Evolutionary conservation across 139 green algal genomes (phyloP), one percentile per base, ranked within the genome.

Genomic region (Chlamydomonas applanata): DNA sequence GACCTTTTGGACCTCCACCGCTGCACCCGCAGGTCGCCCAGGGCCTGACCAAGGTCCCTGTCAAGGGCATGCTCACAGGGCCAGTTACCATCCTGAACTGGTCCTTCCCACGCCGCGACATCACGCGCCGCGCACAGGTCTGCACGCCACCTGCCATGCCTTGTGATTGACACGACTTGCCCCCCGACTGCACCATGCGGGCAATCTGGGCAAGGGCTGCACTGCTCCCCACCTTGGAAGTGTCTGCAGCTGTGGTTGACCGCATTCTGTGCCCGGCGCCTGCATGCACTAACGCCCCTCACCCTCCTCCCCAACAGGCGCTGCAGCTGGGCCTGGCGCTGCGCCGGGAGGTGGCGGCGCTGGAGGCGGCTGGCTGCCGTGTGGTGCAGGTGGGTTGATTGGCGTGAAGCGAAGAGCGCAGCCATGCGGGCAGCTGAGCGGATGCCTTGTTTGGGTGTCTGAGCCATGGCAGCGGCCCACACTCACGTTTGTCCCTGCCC

Each of bases 41-140:
- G 84, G 64, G 68, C 61, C 78, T 95, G 36, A 95, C 92, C 33
- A 17, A 45, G 59, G 84, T 85, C 63, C 93, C 93, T 1, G 87
- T 97, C 9, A 97, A 97, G 85, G 93, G 93, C 75, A 97, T 97
- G 93, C 86, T 97, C 25, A 97, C 93, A 1, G 91, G 92, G 22
- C 93, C 93, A 9, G 89, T 97, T 14, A 97, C 93, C 59, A 94
- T 97, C 32, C 87, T 97, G 53, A 96, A 97, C 83, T 97, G 93
- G 93, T 93, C 85, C 44, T 97, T 97, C 83, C 89, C 91, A 2
- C 88, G 92, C 66, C 89, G 91, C 69, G 93, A 97, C 83, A 82
- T 97, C 66, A 81, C 73, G 35, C 82, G 93, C 57, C 17, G 40
- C 0, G 75, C 73, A 7, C 78, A 87, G 77, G 77, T 60, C 14